phyloP scores from a whole-genome alignment of 1,139 yeast genomes.

The Lodderomyces orthopsilosis region DNA sequence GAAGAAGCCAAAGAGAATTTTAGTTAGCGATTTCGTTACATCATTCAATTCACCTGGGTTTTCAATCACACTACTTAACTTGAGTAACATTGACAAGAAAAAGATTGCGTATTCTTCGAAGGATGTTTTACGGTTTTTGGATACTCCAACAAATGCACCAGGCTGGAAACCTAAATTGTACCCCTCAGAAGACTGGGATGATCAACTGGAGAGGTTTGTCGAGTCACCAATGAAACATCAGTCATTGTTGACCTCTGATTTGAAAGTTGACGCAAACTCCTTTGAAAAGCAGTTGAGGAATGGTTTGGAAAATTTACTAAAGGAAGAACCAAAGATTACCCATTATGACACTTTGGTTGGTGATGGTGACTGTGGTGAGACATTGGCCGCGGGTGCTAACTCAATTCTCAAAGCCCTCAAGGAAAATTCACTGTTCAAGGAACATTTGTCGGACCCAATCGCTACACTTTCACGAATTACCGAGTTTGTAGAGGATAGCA shows the following conservation, averaged over 20 bases:
- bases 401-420: conserved; percentile 59
- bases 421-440: conserved; percentile 29
- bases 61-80: conserved; percentile 73
- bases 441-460: conserved; percentile 36
- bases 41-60: conserved; percentile 92
- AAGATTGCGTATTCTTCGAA: conserved; percentile 24
- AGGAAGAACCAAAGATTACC: conserved; percentile 77
- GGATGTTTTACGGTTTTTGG: conserved; percentile 51
- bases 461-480: conserved; percentile 54
- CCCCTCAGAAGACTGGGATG: conserved; percentile 25
- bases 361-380: conserved; percentile 97
- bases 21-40: conserved; percentile 76
- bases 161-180: conserved; percentile 66
- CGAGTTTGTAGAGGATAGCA: conserved; percentile 76
- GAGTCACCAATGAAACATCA: conserved; percentile 34
- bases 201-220: conserved; percentile 15
- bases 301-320: conserved; percentile 52
- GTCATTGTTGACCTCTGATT: conserved; percentile 25
- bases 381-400: conserved; percentile 77
- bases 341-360: conserved; percentile 87
- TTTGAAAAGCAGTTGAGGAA: conserved; percentile 39
- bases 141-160: conserved; percentile 71
- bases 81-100: conserved; percentile 41
- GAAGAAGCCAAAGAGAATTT: conserved; percentile 57
- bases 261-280: conserved; percentile 39